Evolutionary conservation across 164 flowering plant genomes (phyloP).

Genomic region (Brasenia schreberi): DNA sequence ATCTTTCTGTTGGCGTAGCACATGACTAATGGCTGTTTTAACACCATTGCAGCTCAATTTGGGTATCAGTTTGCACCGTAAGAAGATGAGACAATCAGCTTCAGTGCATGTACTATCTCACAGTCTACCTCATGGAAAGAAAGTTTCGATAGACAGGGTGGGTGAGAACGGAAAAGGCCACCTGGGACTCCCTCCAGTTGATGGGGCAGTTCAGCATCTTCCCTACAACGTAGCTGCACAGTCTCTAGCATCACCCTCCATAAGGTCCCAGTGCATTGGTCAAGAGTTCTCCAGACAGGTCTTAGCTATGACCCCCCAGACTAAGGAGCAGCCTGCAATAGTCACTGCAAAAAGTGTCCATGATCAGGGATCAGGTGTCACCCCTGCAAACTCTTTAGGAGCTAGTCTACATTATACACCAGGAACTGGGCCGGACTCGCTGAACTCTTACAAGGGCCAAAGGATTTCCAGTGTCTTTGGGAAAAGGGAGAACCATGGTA

Average conservation of each 20-base stretch:
- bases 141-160: slow-evolving; percentile 51
- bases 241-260: slow-evolving; percentile 20
- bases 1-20: not conserved
- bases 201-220: slow-evolving; percentile 25
- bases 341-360: slow-evolving; percentile 35
- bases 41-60: slow-evolving; percentile 52
- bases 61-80: slow-evolving; percentile 19
- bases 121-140: slow-evolving; percentile 61
- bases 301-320: slow-evolving; percentile 29
- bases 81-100: slow-evolving; percentile 54
- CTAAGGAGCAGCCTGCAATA: slow-evolving; percentile 31
- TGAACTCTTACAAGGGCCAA: slow-evolving; percentile 44
- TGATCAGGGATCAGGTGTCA: slow-evolving; percentile 32
- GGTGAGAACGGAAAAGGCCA: slow-evolving; percentile 40
- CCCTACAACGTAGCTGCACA: slow-evolving; percentile 31
- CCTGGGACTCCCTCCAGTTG: slow-evolving; percentile 24
- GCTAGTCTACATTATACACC: slow-evolving; percentile 13
- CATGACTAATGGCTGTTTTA: not conserved
- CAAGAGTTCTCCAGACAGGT: slow-evolving; percentile 34
- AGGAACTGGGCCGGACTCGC: slow-evolving; percentile 46
- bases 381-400: slow-evolving; percentile 25
- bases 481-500: slow-evolving; percentile 63
- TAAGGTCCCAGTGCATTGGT: slow-evolving; percentile 28
- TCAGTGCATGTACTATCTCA: slow-evolving; percentile 51
- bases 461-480: slow-evolving; percentile 28